Evolutionary conservation across 2,329 filamentous ascomycete species (phyloP).

Genomic region (Colletotrichum musicola): DNA sequence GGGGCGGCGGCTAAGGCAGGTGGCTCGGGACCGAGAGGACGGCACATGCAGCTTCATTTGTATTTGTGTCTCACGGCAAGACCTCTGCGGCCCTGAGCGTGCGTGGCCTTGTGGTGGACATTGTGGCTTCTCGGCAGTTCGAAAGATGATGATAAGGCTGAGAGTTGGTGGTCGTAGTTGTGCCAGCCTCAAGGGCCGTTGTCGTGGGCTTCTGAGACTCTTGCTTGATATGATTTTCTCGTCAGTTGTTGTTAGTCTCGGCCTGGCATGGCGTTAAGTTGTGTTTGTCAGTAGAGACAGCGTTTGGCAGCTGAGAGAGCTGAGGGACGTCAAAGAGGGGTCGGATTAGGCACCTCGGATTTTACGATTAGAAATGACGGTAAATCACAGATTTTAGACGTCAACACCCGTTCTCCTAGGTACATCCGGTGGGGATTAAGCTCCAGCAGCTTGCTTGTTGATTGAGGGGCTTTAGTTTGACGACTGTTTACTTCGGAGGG

Average conservation of each 20-base stretch:
- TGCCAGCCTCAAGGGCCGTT: constrained; percentile 16
- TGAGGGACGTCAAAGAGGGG: background rate
- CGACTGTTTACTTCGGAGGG: constrained; percentile 2
- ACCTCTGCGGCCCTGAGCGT: background rate
- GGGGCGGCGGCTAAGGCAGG: constrained; percentile 6
- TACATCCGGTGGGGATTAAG: background rate
- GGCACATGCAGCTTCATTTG: constrained; percentile 15
- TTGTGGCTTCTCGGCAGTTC: constrained; percentile 34
- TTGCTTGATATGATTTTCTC: background rate
- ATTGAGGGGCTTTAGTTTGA: background rate
- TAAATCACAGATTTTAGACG: background rate
- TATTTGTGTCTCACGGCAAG: background rate
- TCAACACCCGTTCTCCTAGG: no score
- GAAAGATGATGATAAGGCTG: constrained; percentile 25
- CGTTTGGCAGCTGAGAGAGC: background rate
- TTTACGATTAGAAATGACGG: background rate
- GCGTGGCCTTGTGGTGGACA: background rate
- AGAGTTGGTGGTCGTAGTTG: background rate
- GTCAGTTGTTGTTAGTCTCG: background rate
- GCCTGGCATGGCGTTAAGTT: background rate
- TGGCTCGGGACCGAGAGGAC: constrained; percentile 9
- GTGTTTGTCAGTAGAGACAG: constrained; percentile 2
- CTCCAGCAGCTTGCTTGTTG: background rate
- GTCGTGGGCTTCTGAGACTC: background rate
- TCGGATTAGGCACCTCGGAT: constrained; percentile 1